Evolutionary conservation across 2,329 filamentous ascomycete species (phyloP), one percentile per base, ranked within the genome.

Genomic region (Aschersonia sp.): DNA sequence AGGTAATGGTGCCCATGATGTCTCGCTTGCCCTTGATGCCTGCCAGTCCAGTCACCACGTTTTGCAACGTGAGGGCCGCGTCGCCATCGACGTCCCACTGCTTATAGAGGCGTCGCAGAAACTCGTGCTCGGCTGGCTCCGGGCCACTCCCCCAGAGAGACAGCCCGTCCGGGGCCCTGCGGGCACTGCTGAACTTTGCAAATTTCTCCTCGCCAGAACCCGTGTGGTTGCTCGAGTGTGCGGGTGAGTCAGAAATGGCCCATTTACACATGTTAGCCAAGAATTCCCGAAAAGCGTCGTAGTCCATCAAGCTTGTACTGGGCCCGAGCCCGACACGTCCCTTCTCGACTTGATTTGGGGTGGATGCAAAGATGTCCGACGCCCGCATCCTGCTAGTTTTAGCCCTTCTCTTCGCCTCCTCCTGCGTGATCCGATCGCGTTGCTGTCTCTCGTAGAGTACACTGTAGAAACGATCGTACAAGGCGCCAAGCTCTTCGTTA

Each of bases 1-100:
- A 97, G 50, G 82, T 92, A 59, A 98, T 97, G 49, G 86, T 92
- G 32, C 87, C 87, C 90, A 98, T 95, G 54, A 98, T 95, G 63
- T 98, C 92, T 44, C 83, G 82, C 48, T 84, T 88, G 7, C 92
- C 90, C 63, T 95, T 97, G 58, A 98, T 87, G 11, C 85, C 80
- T 2, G 90, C 89, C 43, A 98, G 71, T 0, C 92, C 92, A 14
- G 83, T 84, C 5, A 97, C 92, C 2, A 98, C 87, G 55, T 97
- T 87, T 58, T 95, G 88, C 45, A 98, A 68, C 14, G 82, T 94
- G 52, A 98, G 67, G 1, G 83, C 80, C n/a, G 82, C 83, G 32
- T 76, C 80, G 46, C 79, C 79, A 51, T 89, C 84, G 5, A 79
- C 75, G 59, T 95, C 87, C 92, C 92, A 98, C 50, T 84, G 83